Evolutionary conservation across 1,284 basidiomycete genomes (phyloP), one percentile per base, ranked within the genome.

Genomic region (Salmacisia buchloeana): DNA sequence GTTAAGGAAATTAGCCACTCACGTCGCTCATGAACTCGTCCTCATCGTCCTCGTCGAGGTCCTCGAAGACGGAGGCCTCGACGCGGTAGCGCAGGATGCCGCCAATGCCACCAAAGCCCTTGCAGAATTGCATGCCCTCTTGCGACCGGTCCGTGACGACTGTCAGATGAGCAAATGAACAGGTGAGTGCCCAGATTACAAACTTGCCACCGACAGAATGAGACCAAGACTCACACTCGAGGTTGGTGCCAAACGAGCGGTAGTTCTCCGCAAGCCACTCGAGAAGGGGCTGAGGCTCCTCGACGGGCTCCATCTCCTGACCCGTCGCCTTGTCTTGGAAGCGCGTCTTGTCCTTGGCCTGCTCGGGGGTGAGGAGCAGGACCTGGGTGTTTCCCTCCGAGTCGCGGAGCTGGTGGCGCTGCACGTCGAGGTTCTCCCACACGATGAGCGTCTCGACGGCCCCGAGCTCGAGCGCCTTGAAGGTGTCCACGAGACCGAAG

Each of bases 221-320:
- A 35, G 29, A 31, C 29, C 15, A 18, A n/a, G 29, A 49, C 52
- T 36, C 72, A 68, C 83, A 84, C 73, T 97, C 94, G 67, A 97
- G 87, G 72, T 89, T 89, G 63, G 94, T 91, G 70, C 94, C 96
- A 79, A 97, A 98, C 58, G 94, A 90, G 80, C 92, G 93, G 85
- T 98, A 98, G 81, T 94, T 93, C 78, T 98, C 96, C 39, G 96
- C 90, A 77, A 98, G 92, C 96, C 96, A 98, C 81, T 98, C 77
- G 12, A 79, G 62, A 1, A 79, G 64, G n/a, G 76, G 71, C 67
- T 69, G 68, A 18, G 76, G 76, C 29, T 79, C 77, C 38, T 72
- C 74, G 27, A 71, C 69, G 80, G 90, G 88, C 81, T 99, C 94
- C 94, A 99, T 98, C 83, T 97, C 94, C 56, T 88, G 80, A 9